phyloP scores from a whole-genome alignment of 1,284 basidiomycete species.

The Wolfiporia cocos region DNA sequence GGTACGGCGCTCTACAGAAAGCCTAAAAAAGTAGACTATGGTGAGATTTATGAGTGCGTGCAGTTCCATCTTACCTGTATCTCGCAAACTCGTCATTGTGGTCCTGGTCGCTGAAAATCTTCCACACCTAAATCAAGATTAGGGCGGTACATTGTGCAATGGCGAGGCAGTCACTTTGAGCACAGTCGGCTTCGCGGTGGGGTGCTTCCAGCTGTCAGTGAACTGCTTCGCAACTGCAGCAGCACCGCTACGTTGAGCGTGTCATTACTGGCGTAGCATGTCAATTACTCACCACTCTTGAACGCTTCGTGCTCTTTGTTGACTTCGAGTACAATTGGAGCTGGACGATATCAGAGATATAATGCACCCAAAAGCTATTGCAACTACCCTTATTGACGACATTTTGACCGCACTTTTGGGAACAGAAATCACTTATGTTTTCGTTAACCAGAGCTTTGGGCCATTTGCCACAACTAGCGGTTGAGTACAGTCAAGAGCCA shows the following conservation, averaged over 20 bases:
- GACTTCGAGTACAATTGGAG: not conserved
- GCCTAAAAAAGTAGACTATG: not conserved
- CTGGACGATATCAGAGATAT: too few species aligned
- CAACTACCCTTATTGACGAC: constrained; percentile 9
- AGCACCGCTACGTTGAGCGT: not conserved
- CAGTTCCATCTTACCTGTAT: constrained; percentile 17
- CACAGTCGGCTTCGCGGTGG: not conserved
- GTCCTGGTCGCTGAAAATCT: constrained; percentile 11
- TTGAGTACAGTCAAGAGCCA: not conserved
- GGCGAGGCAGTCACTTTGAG: not conserved
- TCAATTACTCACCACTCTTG: not conserved
- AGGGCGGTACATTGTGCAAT: not conserved
- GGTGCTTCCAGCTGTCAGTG: not conserved
- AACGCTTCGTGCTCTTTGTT: not conserved
- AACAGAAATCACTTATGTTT: constrained; percentile 21
- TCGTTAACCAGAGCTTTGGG: constrained; percentile 15
- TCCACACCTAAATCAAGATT: constrained; percentile 15
- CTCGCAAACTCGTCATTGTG: constrained; percentile 13
- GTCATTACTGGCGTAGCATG: not conserved
- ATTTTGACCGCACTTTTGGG: constrained; percentile 12
- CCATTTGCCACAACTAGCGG: constrained; percentile 16
- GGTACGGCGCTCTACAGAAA: constrained; percentile 7
- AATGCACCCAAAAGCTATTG: not conserved
- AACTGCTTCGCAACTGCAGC: constrained; percentile 11
- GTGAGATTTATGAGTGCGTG: not conserved